Evolutionary conservation across 106 monocot genomes (phyloP), one percentile per base, ranked within the genome.

Genomic region (Allium cepa): DNA sequence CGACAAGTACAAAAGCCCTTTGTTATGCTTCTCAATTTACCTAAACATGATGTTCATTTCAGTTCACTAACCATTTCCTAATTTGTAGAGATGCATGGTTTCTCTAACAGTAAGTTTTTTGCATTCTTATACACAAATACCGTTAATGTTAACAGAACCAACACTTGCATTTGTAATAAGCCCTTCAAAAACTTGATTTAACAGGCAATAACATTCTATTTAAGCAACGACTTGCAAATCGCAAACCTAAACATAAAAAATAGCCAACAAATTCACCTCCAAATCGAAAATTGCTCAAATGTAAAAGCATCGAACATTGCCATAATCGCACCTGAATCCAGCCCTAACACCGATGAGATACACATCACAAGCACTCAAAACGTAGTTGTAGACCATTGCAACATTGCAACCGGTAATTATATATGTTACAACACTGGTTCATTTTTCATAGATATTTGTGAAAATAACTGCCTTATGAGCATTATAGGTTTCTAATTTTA

Each of bases 291-390:
- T 15, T 83, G 90, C 51, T 77, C 3, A 12, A 67, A 75, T 60
- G 90, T 87, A n/a, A 9, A 50, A 8, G 81, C 73, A 17, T 71
- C 90, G 1, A 15, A 27, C 4, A 63, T 94, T 47, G 63, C 27
- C 45, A 83, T 90, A 51, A 67, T 16, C 1, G 87, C 90, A 9
- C 79, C 90, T 7, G 78, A 49, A 10, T 16, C 50, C 26, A 94
- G 90, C 59, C 94, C 90, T 12, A 94, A 94, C 71, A 94, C 94
- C 1, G 94, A 90, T 62, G 94, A 90, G 36, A 85, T 90, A 47
- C 94, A 94, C 52, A 64, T 94, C 49, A 49, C 83, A 8, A 50
- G 52, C 47, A 85, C 80, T 13, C 70, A 69, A n/a, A 75, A 87
- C 73, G 73, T 94, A 8, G 17, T 50, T 10, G 70, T 94, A 60